Conservation (phyloP, 2,329 filamentous ascomycete species). For the Ascochyta viciae-villosae region DNA sequence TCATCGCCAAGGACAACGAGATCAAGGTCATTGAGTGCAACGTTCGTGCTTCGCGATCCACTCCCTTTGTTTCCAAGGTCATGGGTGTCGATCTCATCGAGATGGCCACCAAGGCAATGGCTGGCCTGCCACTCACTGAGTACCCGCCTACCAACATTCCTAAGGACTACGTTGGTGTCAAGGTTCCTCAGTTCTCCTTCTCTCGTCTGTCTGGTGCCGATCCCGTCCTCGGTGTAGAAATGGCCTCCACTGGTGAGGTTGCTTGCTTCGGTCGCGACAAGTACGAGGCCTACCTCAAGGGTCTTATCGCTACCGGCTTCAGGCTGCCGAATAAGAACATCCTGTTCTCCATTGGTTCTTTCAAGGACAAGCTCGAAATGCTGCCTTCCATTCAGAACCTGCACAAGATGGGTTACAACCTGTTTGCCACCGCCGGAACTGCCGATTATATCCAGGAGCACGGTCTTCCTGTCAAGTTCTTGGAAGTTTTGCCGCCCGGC, state of each 20-base stretch:
- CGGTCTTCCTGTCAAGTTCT: constrained; percentile 87
- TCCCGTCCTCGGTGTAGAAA: constrained; percentile 95
- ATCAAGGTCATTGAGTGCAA: constrained; percentile 99
- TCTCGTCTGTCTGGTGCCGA: constrained; percentile 95
- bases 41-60: constrained; percentile 92
- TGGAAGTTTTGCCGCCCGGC: constrained; percentile 73
- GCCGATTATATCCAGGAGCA: constrained; percentile 96
- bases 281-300: constrained; percentile 98
- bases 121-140: constrained; percentile 78
- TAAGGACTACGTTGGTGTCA: constrained; percentile 88
- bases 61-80: constrained; percentile 98
- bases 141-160: constrained; percentile 82
- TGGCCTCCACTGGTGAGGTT: constrained; percentile 98
- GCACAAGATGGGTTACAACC: constrained; percentile 88
- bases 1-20: constrained; percentile 99
- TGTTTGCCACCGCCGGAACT: constrained; percentile 95
- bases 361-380: constrained; percentile 98
- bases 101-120: constrained; percentile 98
- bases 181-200: constrained; percentile 99
- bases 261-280: constrained; percentile 95
- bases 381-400: constrained; percentile 89
- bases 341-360: constrained; percentile 91
- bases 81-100: constrained; percentile 98
- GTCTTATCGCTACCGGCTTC: constrained; percentile 93
- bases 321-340: constrained; percentile 95